A percentile compares a stretch with the other conserved stretches of the same genome.
These are phyloP conservation scores for Aspergillus affinis DNA, from an alignment of 495 filamentous ascomycete species.

Conservation along the genomic window DNA sequence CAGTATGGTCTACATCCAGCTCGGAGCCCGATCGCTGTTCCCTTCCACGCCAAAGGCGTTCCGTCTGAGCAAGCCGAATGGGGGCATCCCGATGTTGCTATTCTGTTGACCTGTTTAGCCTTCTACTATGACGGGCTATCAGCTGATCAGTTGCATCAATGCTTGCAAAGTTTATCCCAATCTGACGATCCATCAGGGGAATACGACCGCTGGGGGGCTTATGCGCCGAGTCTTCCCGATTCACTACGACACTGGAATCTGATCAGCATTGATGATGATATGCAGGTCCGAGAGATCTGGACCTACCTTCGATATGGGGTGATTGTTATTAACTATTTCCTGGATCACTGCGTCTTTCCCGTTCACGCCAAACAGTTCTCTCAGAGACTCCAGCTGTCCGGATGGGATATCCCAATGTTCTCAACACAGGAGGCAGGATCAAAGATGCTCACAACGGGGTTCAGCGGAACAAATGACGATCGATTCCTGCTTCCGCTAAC, in stretches of 20 bases:
- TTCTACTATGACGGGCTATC: slow-evolving; percentile 68
- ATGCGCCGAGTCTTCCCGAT: slow-evolving; percentile 32
- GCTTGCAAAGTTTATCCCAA: slow-evolving; percentile 48
- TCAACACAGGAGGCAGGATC: not conserved
- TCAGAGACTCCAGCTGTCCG: slow-evolving; percentile 61
- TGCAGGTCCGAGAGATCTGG: slow-evolving; percentile 46
- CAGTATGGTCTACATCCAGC: slow-evolving; percentile 61
- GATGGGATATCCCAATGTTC: slow-evolving; percentile 58
- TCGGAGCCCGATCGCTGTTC: slow-evolving; percentile 60
- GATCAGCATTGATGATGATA: slow-evolving; percentile 58
- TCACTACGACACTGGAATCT: slow-evolving; percentile 47
- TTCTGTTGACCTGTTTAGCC: slow-evolving; percentile 62
- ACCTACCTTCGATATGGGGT: slow-evolving; percentile 49
- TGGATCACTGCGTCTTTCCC: slow-evolving; percentile 61
- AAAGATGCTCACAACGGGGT: slow-evolving; percentile 56
- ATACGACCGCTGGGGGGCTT: slow-evolving; percentile 53
- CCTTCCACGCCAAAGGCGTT: slow-evolving; percentile 65
- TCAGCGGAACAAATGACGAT: slow-evolving; percentile 73
- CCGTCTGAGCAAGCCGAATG: slow-evolving; percentile 67
- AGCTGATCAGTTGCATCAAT: slow-evolving; percentile 46
- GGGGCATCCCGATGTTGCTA: slow-evolving; percentile 69
- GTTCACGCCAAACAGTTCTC: slow-evolving; percentile 61
- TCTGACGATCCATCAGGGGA: slow-evolving; percentile 57
- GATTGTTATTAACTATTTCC: slow-evolving; percentile 57
- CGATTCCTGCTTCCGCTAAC: slow-evolving; percentile 55